Base-by-base conservation (phyloP, 352 stramenopile species). In the Globisporangium orthogonon region DNA sequence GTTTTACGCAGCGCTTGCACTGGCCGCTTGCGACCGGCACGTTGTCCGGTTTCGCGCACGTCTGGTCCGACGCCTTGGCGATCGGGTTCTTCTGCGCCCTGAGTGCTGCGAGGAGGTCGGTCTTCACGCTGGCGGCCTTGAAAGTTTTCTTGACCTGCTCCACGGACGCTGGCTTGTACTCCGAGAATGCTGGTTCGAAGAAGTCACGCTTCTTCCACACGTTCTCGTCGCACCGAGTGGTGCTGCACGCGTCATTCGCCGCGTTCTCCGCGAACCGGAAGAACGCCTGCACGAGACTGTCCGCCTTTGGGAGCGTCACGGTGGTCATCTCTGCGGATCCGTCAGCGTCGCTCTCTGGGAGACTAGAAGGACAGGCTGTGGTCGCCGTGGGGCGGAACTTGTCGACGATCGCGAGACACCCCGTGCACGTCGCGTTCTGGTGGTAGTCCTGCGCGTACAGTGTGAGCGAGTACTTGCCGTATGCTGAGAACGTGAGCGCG, bases 371-470 rank as follows among this genome's bases (percentile, higher is more conserved):
- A 35, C 80, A 90, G 29, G 31, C 39, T 0, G 66, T 73, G 1
- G 72, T 84, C 28, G 62, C 63, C 10, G 51, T 61, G 3, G 80
- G 80, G 35, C 78, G 77, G 52, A 74, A 75, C 6, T 80, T 61
- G 56, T 90, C 80, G 23, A 83, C 63, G 33, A 90, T 73, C 0
- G 74, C 63, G 9, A 90, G 61, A 48, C 77, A 90, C 4, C 76
- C 80, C 0, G 60, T 45, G 46, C 77, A 90, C 40, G 64, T 73
- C 1, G 77, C 64, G 9, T 69, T 61, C 0, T 49, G 61, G 7
- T 58, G 67, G 51, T 84, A 84, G 52, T 87, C 77, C 31, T 62
- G 63, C 13, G 80, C 77, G 10, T 63, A 60, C 18, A 88, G 31
- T 13, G 66, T 44, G 30, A 90, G 65, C 3, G 69, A 39, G 61